These are phyloP conservation scores for Hamamelis virginiana DNA, from an alignment of 164 flowering plant species.

Conservation along the genomic window DNA sequence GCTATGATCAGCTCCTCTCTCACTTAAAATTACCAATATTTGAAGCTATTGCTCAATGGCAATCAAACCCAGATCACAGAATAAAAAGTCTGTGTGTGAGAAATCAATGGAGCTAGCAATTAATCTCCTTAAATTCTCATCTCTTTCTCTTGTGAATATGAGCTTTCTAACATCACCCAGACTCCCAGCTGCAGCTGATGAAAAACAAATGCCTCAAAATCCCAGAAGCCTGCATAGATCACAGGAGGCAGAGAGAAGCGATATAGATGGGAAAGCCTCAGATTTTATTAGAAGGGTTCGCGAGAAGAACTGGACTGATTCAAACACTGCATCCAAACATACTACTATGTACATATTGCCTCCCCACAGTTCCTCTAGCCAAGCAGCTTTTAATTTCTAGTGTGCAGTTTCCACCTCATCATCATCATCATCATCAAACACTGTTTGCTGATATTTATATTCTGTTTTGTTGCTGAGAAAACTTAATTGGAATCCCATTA, in stretches of 20 bases:
- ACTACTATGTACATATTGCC: neutral
- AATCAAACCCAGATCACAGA: constrained; percentile 1
- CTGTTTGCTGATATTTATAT: too few species aligned
- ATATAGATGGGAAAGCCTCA: constrained; percentile 8
- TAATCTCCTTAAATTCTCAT: constrained; percentile 16
- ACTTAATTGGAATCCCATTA: too few species aligned
- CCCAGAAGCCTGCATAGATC: neutral
- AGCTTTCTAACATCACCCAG: neutral
- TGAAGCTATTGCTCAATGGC: neutral
- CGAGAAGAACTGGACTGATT: constrained; percentile 1
- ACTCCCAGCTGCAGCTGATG: neutral
- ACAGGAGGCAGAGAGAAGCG: constrained; percentile 10
- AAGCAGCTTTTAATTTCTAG: too few species aligned
- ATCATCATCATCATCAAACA: too few species aligned
- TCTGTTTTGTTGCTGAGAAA: too few species aligned
- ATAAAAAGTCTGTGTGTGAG: constrained; percentile 20
- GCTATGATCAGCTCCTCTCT: neutral
- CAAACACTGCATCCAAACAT: neutral
- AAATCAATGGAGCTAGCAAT: constrained; percentile 15
- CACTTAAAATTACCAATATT: neutral
- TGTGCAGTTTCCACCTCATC: too few species aligned
- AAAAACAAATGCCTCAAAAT: neutral
- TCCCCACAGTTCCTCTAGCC: neutral
- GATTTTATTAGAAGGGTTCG: constrained; percentile 12
- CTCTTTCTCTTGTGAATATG: constrained; percentile 14